Conservation (phyloP, 2,329 filamentous ascomycete genomes). For the Penicillium sp. region DNA sequence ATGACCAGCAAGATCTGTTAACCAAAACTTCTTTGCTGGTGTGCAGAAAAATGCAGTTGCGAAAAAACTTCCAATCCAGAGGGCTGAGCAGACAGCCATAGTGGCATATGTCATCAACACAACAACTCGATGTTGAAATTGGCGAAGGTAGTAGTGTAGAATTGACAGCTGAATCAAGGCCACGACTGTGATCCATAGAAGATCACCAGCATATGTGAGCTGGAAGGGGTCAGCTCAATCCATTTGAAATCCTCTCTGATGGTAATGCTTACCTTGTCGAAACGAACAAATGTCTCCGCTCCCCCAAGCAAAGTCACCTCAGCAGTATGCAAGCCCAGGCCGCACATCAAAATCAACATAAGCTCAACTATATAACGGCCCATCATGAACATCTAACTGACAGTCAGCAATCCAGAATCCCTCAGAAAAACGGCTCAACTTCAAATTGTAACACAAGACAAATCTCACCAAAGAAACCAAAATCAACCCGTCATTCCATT, state of each 20-base stretch:
- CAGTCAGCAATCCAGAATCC: background rate
- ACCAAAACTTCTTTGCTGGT: slow-evolving; percentile 15
- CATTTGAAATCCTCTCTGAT: too few species aligned
- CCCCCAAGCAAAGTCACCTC: slow-evolving; percentile 14
- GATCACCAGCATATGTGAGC: slow-evolving; percentile 18
- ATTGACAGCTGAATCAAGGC: slow-evolving; percentile 17
- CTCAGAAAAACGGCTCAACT: background rate
- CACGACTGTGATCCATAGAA: slow-evolving; percentile 18
- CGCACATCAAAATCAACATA: slow-evolving; percentile 16
- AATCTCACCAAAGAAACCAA: slow-evolving; percentile 14
- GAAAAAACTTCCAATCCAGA: slow-evolving; percentile 17
- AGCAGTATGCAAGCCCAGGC: slow-evolving; percentile 18
- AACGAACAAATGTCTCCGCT: slow-evolving; percentile 4
- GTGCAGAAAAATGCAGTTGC: slow-evolving; percentile 19
- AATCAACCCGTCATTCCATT: slow-evolving; percentile 21
- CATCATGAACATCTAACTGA: slow-evolving; percentile 12
- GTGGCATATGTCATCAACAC: slow-evolving; percentile 8
- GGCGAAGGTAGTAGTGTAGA: slow-evolving; percentile 17
- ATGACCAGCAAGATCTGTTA: slow-evolving; percentile 7
- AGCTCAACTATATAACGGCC: slow-evolving; percentile 23
- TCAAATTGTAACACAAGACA: background rate
- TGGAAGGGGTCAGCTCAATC: background rate
- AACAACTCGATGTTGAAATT: slow-evolving; percentile 7
- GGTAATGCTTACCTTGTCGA: slow-evolving; percentile 11
- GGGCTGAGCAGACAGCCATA: slow-evolving; percentile 10